Evolutionary conservation across 202 grass and related monocot genomes (phyloP).

Genomic region (Setaria viridis): DNA sequence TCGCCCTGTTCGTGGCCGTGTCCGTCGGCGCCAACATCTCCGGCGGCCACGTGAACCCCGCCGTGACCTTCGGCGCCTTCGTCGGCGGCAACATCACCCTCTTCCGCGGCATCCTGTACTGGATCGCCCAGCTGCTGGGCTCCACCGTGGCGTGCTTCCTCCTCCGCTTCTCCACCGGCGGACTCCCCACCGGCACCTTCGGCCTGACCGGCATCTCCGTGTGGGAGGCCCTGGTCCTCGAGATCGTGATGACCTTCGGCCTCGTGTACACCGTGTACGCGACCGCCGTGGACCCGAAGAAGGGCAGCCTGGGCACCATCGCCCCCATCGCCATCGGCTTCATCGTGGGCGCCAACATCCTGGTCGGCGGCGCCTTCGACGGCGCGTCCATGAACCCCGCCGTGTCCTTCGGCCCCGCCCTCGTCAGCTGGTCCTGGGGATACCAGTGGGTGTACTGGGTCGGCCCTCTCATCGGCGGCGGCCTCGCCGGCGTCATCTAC

Average conservation of each 20-base stretch:
- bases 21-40: slow-evolving; percentile 94
- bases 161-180: slow-evolving; percentile 77
- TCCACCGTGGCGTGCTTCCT: slow-evolving; percentile 81
- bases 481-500: slow-evolving; percentile 76
- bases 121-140: slow-evolving; percentile 86
- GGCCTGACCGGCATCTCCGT: slow-evolving; percentile 61
- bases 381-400: slow-evolving; percentile 98
- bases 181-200: slow-evolving; percentile 69
- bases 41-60: slow-evolving; percentile 93
- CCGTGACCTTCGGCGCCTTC: slow-evolving; percentile 91
- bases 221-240: slow-evolving; percentile 72
- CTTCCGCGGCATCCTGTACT: slow-evolving; percentile 82
- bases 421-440: slow-evolving; percentile 87
- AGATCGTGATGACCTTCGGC: slow-evolving; percentile 97
- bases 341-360: slow-evolving; percentile 91
- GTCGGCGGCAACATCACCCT: slow-evolving; percentile 94
- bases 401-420: slow-evolving; percentile 84
- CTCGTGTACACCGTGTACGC: slow-evolving; percentile 97
- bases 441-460: slow-evolving; percentile 96
- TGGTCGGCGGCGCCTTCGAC: slow-evolving; percentile 76
- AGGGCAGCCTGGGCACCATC: slow-evolving; percentile 81
- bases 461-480: slow-evolving; percentile 80
- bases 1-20: slow-evolving; percentile 86
- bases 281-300: slow-evolving; percentile 84
- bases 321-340: slow-evolving; percentile 92